Percentiles rank a stretch among this genome's conserved stretches.
These are phyloP conservation scores for Fagopyrum tataricum DNA, from an alignment of 148 eudicot genomes.

Conservation along the genomic window DNA sequence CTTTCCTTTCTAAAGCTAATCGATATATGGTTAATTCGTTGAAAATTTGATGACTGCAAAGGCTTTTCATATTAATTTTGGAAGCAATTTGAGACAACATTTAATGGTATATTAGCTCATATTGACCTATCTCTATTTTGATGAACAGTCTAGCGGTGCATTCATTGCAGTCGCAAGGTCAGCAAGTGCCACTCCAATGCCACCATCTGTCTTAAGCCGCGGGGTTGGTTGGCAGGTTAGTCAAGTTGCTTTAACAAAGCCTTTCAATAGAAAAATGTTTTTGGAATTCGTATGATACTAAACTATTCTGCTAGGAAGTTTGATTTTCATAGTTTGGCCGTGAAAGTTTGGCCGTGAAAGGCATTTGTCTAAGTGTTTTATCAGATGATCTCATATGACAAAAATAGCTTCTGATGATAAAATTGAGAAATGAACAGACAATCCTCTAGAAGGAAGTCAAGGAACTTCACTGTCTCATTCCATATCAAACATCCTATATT, in stretches of 20 bases:
- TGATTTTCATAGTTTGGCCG: too few relatives aligned
- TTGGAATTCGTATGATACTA: too few relatives aligned
- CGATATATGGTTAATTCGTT: too few relatives aligned
- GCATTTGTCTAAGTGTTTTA: not conserved
- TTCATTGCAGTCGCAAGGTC: slow-evolving; percentile 87
- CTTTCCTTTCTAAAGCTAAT: too few relatives aligned
- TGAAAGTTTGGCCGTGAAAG: too few relatives aligned
- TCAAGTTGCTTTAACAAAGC: slow-evolving; percentile 4
- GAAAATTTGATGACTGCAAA: too few relatives aligned
- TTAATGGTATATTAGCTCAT: not conserved
- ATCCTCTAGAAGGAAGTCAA: too few relatives aligned
- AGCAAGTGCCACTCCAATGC: slow-evolving; percentile 91
- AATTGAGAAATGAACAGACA: not conserved
- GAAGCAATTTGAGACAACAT: not conserved
- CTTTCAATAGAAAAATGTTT: not conserved
- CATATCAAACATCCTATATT: too few relatives aligned
- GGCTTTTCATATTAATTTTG: too few relatives aligned
- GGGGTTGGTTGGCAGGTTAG: slow-evolving; percentile 98
- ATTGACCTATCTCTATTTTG: not conserved
- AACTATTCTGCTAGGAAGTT: too few relatives aligned
- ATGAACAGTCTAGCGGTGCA: slow-evolving; percentile 80
- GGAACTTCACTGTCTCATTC: not conserved
- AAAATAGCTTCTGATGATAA: not conserved
- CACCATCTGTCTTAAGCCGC: slow-evolving; percentile 92
- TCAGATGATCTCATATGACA: not conserved